Base-by-base conservation (phyloP, 805 yeast genomes). In the Metschnikowia arizonensis region DNA sequence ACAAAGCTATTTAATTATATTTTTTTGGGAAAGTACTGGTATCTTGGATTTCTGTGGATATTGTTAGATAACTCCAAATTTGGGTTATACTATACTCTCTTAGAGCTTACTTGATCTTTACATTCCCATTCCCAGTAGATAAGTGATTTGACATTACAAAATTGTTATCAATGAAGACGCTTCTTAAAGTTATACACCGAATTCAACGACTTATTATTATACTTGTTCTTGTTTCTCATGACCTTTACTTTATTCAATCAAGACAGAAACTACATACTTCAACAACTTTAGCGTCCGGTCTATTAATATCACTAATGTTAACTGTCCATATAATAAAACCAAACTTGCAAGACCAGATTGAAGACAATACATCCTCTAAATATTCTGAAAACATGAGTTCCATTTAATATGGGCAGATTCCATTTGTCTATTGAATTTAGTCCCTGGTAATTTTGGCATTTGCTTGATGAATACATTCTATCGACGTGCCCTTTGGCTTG, bases 401-500 rank as follows among this genome's bases (percentile, higher is more conserved):
- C 7, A 34, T n/a, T 14, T 28, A 15, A 38, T 3, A 18, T 36
- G 7, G 11, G 14, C 15, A 26, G 11, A 7, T 36, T 25, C 15
- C 21, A 26, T 36, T 17, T 5, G 24, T 38, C 36, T 39, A 24
- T 7, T 17, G 23, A 9, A 6, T 25, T n/a, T 8, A 15, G 17
- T 36, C 11, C 25, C 31, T 6, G 5, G 15, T n/a, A n/a, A 21
- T 7, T 33, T 8, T 15, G 14, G 25, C 26, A n/a, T 19, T 19
- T 33, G 36, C 26, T 33, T 5, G 6, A 21, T 21, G 26, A 33
- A 12, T 3, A 6, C 8, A n/a, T 9, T 14, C 37, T 37, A 47
- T 7, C 55, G 53, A 25, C 47, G 52, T 4, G 45, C 43, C 36
- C 55, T 45, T 31, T 52, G 55, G 15, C 46, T 54, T 29, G 58